A percentile compares a stretch with the other conserved stretches of the same genome.
Evolutionary conservation across 2,329 filamentous ascomycete genomes (phyloP).

Genomic region (Biscogniauxia sp.): DNA sequence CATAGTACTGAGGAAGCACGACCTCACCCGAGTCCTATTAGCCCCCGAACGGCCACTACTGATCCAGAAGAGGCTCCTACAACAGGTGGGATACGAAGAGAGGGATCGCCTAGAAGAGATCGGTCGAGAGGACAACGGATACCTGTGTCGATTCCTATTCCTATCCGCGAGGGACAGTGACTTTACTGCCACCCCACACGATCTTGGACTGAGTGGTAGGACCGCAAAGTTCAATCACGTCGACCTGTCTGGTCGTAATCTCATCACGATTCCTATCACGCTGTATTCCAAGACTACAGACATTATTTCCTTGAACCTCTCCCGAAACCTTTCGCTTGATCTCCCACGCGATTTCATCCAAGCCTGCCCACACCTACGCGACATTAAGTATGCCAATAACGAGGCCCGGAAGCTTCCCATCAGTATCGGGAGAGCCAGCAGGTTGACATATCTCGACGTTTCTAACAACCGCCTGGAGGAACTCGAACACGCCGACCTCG

Average conservation of each 20-base stretch:
- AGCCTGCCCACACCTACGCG: constrained; percentile 83
- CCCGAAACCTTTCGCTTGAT: constrained; percentile 85
- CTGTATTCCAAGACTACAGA: constrained; percentile 89
- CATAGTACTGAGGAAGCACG: constrained; percentile 91
- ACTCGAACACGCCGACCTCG: constrained; percentile 79
- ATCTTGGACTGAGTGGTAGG: constrained; percentile 75
- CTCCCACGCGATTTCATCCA: constrained; percentile 96
- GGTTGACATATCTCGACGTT: constrained; percentile 85
- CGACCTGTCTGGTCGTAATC: constrained; percentile 83
- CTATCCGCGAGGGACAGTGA: constrained; percentile 85
- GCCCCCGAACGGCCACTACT: constrained; percentile 78
- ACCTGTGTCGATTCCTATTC: constrained; percentile 94
- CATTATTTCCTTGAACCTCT: constrained; percentile 92
- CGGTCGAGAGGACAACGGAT: constrained; percentile 95
- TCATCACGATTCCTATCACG: constrained; percentile 91
- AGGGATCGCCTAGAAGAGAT: constrained; percentile 88
- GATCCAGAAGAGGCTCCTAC: constrained; percentile 86
- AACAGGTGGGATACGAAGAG: constrained; percentile 88
- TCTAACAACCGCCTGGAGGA: constrained; percentile 92
- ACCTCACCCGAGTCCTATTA: constrained; percentile 77
- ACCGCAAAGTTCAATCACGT: constrained; percentile 92
- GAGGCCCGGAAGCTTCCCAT: constrained; percentile 83
- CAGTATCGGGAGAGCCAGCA: constrained; percentile 77
- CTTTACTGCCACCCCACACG: constrained; percentile 70
- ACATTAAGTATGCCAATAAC: constrained; percentile 95